Conservation (phyloP, 2,329 filamentous ascomycete genomes). For the Fusarium miscanthi region DNA sequence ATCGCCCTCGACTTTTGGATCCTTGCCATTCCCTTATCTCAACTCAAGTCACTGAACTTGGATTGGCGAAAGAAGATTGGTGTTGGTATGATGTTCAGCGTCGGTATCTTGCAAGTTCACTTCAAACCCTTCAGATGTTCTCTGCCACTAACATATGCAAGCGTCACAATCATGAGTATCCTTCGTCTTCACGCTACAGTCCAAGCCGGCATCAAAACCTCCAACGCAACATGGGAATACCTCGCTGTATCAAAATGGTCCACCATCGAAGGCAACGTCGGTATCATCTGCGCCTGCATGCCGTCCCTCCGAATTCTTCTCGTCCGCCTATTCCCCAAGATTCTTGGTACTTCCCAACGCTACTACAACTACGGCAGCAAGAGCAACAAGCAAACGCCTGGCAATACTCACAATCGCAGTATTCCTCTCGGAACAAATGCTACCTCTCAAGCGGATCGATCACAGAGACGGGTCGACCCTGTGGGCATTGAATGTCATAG, state of each 20-base stretch:
- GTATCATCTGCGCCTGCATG: constrained; percentile 55
- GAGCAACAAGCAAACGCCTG: constrained; percentile 19
- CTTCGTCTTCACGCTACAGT: constrained; percentile 51
- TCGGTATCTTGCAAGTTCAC: constrained; percentile 58
- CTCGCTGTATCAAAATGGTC: constrained; percentile 51
- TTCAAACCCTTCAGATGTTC: too few relatives aligned
- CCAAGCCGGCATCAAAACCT: constrained; percentile 43
- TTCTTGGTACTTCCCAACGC: constrained; percentile 46
- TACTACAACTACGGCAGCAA: constrained; percentile 45
- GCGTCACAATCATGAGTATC: constrained; percentile 54
- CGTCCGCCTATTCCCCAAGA: constrained; percentile 53
- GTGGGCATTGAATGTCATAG: constrained; percentile 50
- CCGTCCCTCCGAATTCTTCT: constrained; percentile 52
- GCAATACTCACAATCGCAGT: constrained; percentile 10
- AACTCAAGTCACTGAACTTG: constrained; percentile 56
- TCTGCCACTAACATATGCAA: constrained; percentile 9
- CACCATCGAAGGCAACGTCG: constrained; percentile 53
- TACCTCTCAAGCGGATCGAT: constrained; percentile 37
- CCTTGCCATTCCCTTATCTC: constrained; percentile 61
- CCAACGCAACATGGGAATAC: constrained; percentile 52
- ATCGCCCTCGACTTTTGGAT: constrained; percentile 65
- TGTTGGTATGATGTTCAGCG: constrained; percentile 62
- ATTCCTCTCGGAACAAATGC: constrained; percentile 36
- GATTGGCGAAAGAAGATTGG: constrained; percentile 61
- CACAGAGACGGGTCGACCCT: constrained; percentile 15